Base-by-base conservation (phyloP, 2,329 filamentous ascomycete genomes). In the Trichoderma cornu-damae region DNA sequence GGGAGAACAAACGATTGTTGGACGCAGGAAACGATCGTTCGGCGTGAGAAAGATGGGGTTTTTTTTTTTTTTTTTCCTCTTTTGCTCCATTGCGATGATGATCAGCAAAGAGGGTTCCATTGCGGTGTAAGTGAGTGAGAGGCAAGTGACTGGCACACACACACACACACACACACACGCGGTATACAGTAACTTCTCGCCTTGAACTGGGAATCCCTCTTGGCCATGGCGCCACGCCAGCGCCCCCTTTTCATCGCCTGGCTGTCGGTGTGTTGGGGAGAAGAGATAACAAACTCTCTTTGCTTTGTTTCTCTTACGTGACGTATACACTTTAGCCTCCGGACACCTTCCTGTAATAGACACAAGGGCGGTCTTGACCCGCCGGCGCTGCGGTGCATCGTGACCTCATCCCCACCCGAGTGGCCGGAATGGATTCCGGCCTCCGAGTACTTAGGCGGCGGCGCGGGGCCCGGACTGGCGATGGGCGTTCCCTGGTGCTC, bases 401-500 rank as follows among this genome's bases (percentile, higher is more conserved):
- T 63, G 60, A 61, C 57, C 35, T 34, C 52, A 59, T 60, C 68
- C 68, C 66, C 67, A 66, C 66, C 61, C 60, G 55, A 60, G 67
- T 70, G 74, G 74, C 75, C 74, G 75, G 75, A 77, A 76, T 67
- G 6, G 18, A 70, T 77, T 77, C 75, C 75, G 75, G 76, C 76
- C 76, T 74, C 71, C 50, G 68, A 67, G 67, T 77, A 78, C 75
- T 77, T 78, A 74, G 73, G 69, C 72, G 69, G 65, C 68, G 64
- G 60, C 61, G 66, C 63, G 62, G 62, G 64, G 61, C 61, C 66
- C 63, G 61, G 58, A 61, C 55, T 46, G 53, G 42, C 51, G 59
- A 57, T 42, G 43, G 14, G 18, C 34, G 40, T 56, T 51, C 34
- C 43, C 26, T 30, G 53, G 42, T 26, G 51, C 35, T 50, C 57